Percentiles rank a stretch among this genome's conserved stretches.
phyloP scores from a whole-genome alignment of 2,329 filamentous ascomycete species.

The Aspergillus sp. region DNA sequence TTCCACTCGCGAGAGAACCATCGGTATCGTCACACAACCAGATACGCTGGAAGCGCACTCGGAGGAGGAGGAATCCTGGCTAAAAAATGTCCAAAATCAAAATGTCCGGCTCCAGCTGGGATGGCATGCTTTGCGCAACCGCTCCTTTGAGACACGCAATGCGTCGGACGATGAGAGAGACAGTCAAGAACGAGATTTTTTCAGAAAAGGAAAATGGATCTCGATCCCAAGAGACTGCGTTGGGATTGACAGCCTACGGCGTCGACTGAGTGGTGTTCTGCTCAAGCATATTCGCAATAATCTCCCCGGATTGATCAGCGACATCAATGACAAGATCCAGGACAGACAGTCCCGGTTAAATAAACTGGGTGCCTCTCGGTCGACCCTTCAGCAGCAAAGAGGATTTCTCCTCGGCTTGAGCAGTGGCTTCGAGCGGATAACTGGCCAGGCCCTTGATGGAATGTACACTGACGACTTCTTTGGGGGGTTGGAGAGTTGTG shows the following conservation, averaged over 20 bases:
- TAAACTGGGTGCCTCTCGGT: conserved; percentile 19
- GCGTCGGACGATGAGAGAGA: conserved; percentile 23
- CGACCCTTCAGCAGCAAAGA: conserved; percentile 19
- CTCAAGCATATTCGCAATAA: conserved; percentile 22
- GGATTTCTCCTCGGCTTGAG: conserved; percentile 30
- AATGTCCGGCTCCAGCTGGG: conserved; percentile 40
- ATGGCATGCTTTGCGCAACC: conserved; percentile 48
- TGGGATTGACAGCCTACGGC: conserved; percentile 32
- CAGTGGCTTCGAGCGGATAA: conserved; percentile 34
- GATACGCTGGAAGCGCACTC: conserved; percentile 35
- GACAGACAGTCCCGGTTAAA: conserved; percentile 24
- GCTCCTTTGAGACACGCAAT: conserved; percentile 32
- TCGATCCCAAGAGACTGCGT: conserved; percentile 17
- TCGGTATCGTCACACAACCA: conserved; percentile 47
- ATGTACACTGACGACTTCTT: conserved; percentile 40
- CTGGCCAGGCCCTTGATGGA: conserved; percentile 35
- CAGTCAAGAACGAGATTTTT: conserved; percentile 28
- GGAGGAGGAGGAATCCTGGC: conserved; percentile 28
- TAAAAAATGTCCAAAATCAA: conserved; percentile 37
- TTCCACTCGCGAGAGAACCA: conserved; percentile 22
- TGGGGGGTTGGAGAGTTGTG: conserved; percentile 11
- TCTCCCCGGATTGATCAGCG: conserved; percentile 32
- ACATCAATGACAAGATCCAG: conserved; percentile 28
- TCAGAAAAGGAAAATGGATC: conserved; percentile 22
- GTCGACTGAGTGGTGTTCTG: conserved; percentile 34